Evolutionary conservation across 2,329 filamentous ascomycete species (phyloP).

Genomic region (Coniochaeta sp.): DNA sequence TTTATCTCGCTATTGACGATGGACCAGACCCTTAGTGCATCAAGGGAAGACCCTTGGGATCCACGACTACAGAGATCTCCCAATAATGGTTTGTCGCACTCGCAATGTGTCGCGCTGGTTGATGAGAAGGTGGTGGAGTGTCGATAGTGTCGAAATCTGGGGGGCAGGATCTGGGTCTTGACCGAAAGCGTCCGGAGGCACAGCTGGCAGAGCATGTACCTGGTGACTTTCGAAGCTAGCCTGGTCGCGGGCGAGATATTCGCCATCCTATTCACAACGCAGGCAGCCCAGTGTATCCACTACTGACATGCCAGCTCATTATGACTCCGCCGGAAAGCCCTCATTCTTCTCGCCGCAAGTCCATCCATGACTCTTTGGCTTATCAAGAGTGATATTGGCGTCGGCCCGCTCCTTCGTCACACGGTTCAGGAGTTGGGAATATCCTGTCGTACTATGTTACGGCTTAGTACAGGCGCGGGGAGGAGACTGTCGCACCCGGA

Average conservation of each 20-base stretch:
- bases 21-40: neutral
- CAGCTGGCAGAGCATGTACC: neutral
- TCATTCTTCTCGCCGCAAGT: neutral
- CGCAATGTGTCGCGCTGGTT: neutral
- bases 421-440: neutral
- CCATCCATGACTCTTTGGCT: neutral
- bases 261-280: neutral
- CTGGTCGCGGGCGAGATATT: neutral
- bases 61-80: neutral
- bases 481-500: neutral
- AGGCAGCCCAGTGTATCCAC: neutral
- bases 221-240: neutral
- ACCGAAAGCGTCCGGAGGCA: neutral
- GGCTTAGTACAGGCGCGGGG: neutral
- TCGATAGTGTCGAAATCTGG: neutral
- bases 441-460: neutral
- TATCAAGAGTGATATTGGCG: neutral
- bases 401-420: neutral
- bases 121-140: neutral
- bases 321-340: neutral
- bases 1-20: neutral
- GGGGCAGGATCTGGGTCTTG: neutral
- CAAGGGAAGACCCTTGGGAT: neutral
- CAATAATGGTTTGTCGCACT: neutral
- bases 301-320: neutral